These are phyloP conservation scores for Cyanodermella asteris DNA, from an alignment of 2,329 filamentous ascomycete genomes.

Conservation along the genomic window DNA sequence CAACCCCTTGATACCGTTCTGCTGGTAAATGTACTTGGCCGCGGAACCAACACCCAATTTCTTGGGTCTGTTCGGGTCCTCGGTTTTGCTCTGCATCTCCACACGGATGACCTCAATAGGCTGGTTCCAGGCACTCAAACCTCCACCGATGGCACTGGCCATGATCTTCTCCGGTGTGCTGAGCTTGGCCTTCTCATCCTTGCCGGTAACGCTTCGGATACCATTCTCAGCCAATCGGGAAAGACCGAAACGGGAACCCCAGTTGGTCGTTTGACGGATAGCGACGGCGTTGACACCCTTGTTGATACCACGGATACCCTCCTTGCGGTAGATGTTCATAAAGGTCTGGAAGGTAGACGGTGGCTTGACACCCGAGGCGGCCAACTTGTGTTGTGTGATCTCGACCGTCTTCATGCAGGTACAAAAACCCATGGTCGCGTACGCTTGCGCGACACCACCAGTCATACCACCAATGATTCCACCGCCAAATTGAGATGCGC, in stretches of 20 bases:
- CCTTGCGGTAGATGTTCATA: slow-evolving; percentile 86
- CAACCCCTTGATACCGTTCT: slow-evolving; percentile 73
- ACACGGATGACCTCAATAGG: slow-evolving; percentile 98
- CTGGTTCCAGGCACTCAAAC: slow-evolving; percentile 95
- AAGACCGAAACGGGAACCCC: slow-evolving; percentile 89
- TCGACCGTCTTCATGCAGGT: slow-evolving; percentile 99
- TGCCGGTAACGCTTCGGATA: slow-evolving; percentile 58
- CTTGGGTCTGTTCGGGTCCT: slow-evolving; percentile 92
- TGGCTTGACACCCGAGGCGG: slow-evolving; percentile 58
- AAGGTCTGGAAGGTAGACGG: slow-evolving; percentile 88
- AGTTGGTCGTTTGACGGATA: slow-evolving; percentile 98
- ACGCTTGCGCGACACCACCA: slow-evolving; percentile 90
- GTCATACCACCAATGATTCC: slow-evolving; percentile 83
- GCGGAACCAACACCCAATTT: slow-evolving; percentile 91
- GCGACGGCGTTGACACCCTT: slow-evolving; percentile 96
- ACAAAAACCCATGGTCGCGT: slow-evolving; percentile 99
- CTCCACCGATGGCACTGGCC: slow-evolving; percentile 72
- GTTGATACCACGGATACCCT: slow-evolving; percentile 93
- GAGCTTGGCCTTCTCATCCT: slow-evolving; percentile 62
- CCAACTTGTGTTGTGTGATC: slow-evolving; percentile 95
- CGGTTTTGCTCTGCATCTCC: slow-evolving; percentile 99
- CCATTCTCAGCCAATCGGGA: slow-evolving; percentile 75
- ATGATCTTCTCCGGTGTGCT: slow-evolving; percentile 67
- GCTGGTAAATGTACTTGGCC: slow-evolving; percentile 70
- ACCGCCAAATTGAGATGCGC: slow-evolving; percentile 66